Conservation (phyloP, 2,329 filamentous ascomycete genomes). For the Grosmannia clavigera region DNA sequence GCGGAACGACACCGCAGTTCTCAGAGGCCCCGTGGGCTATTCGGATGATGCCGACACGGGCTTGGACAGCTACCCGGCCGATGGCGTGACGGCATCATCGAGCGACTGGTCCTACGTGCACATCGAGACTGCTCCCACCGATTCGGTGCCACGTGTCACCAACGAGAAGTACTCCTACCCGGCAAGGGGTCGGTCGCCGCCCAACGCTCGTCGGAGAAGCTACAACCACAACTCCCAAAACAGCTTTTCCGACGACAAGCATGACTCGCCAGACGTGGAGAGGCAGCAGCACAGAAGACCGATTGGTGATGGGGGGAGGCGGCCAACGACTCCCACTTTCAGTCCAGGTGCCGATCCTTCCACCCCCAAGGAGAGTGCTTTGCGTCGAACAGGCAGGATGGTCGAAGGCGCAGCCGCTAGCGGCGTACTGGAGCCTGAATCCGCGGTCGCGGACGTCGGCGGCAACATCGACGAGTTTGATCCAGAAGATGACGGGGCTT, state of each 20-base stretch:
- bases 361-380: not conserved
- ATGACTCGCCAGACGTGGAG: not conserved
- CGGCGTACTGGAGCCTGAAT: not conserved
- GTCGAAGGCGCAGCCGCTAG: not conserved
- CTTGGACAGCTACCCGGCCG: not conserved
- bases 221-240: not conserved
- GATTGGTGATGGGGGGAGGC: not conserved
- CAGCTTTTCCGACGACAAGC: not conserved
- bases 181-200: conserved; percentile 39
- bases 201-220: conserved; percentile 31
- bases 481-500: too few relatives aligned
- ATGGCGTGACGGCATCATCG: conserved; percentile 15
- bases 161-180: conserved; percentile 33
- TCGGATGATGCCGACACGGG: not conserved
- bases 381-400: too few relatives aligned
- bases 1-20: not conserved
- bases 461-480: not conserved
- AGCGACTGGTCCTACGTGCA: conserved; percentile 30
- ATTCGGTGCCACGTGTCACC: conserved; percentile 21
- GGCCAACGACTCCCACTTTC: not conserved
- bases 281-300: not conserved
- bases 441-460: not conserved
- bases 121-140: conserved; percentile 23
- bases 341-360: not conserved
- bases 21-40: not conserved